Percentiles rank a stretch among this genome's conserved stretches.
Evolutionary conservation across 805 yeast species (phyloP).

Genomic region (Suhomyces sp.): DNA sequence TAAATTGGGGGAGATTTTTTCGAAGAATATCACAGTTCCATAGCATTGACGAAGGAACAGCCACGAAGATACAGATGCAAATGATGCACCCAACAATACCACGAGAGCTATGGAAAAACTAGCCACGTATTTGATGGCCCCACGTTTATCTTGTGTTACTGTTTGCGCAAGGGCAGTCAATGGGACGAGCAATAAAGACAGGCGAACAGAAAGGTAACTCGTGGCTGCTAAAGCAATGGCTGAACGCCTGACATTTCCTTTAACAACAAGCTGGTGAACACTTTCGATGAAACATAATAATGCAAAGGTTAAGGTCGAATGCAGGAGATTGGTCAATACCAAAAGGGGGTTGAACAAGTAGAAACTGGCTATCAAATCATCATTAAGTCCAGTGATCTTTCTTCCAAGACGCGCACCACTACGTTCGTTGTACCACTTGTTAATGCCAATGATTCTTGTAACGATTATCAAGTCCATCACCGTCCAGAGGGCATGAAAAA

Average conservation of each 20-base stretch:
- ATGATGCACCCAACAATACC: slow-evolving; percentile 27
- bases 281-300: slow-evolving; percentile 54
- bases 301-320: slow-evolving; percentile 63
- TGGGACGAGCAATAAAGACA: slow-evolving; percentile 62
- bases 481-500: slow-evolving; percentile 50
- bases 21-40: slow-evolving; percentile 56
- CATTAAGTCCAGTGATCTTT: slow-evolving; percentile 24
- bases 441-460: slow-evolving; percentile 49
- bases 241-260: slow-evolving; percentile 40
- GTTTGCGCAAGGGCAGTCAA: slow-evolving; percentile 39
- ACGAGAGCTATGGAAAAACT: slow-evolving; percentile 13
- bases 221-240: slow-evolving; percentile 60
- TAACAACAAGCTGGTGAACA: slow-evolving; percentile 45
- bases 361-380: slow-evolving; percentile 55
- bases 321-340: slow-evolving; percentile 64
- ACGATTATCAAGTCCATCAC: slow-evolving; percentile 60
- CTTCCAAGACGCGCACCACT: slow-evolving; percentile 13
- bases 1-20: slow-evolving; percentile 80
- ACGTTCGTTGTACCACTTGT: slow-evolving; percentile 37
- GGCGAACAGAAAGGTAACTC: slow-evolving; percentile 61
- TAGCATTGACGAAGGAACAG: slow-evolving; percentile 40
- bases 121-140: slow-evolving; percentile 15
- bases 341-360: slow-evolving; percentile 81
- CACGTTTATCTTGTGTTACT: slow-evolving; percentile 9
- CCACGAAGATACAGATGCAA: slow-evolving; percentile 25